phyloP scores from a whole-genome alignment of 2,329 filamentous ascomycete species.

The Botryotinia narcissicola region DNA sequence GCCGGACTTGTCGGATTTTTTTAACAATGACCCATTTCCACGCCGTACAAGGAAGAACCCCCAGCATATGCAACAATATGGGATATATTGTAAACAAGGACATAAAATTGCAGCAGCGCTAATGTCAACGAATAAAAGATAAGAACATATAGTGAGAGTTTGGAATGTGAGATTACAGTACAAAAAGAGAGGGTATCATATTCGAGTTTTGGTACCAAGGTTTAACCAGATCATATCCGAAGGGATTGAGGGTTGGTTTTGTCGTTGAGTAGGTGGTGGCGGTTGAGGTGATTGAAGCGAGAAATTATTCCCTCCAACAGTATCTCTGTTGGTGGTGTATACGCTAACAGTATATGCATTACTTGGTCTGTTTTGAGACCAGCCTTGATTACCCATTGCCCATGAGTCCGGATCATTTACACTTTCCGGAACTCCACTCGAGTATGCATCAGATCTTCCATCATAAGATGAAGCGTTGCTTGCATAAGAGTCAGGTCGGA shows the following conservation, averaged over 20 bases:
- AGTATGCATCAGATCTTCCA: constrained; percentile 50
- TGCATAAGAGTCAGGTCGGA: constrained; percentile 47
- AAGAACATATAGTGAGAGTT: constrained; percentile 16
- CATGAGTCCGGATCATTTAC: constrained; percentile 37
- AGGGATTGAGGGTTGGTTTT: constrained; percentile 16
- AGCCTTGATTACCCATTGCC: constrained; percentile 43
- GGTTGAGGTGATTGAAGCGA: constrained; percentile 25
- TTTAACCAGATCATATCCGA: constrained; percentile 82
- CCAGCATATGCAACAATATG: constrained; percentile 18
- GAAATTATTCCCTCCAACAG: constrained; percentile 29
- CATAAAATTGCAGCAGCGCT: constrained; percentile 13
- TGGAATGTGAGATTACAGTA: constrained; percentile 13
- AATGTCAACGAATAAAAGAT: constrained; percentile 12
- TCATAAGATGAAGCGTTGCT: constrained; percentile 35
- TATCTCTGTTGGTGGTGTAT: constrained; percentile 44
- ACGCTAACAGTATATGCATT: constrained; percentile 50
- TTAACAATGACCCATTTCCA: constrained; percentile 10
- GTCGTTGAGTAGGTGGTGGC: constrained; percentile 23
- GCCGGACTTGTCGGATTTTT: not conserved
- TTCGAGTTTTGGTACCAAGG: constrained; percentile 46
- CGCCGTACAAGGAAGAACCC: not conserved
- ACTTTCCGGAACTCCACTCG: constrained; percentile 64
- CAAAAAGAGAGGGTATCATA: constrained; percentile 26
- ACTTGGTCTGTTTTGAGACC: constrained; percentile 51
- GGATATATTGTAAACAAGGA: constrained; percentile 15